Evolutionary conservation across 2,329 filamentous ascomycete species (phyloP), one percentile per base, ranked within the genome.

Genomic region (Penicillium expansum): DNA sequence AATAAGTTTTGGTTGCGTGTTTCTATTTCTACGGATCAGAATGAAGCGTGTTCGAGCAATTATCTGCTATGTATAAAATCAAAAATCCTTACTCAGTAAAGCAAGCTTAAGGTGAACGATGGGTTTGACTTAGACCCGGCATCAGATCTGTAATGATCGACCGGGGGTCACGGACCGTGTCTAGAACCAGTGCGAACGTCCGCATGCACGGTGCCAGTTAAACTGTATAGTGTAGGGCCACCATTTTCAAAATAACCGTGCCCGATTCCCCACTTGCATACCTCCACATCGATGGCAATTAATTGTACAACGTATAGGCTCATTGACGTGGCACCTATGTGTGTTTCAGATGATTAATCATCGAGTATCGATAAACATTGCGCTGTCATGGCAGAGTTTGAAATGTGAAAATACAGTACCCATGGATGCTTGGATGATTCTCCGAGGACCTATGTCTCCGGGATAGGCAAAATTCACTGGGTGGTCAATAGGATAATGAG

Each of bases 141-240:
- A 37, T 48, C 13, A 33, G 41, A 56, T 38, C 52, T 24, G 45
- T 37, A 30, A 32, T 38, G 56, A 52, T 58, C 55, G 48, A 18
- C 55, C 50, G 22, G 22, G n/a, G 44, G 45, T 38, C 33, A 22
- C 41, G 54, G 48, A 52, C 41, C 24, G 20, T 33, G 48, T 47
- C 27, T 41, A 41, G 27, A 56, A 35, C 39, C 30, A 37, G 18
- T 56, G 27, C 20, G n/a, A 30, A 44, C 18, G 22, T 30, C 33
- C 47, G 24, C 22, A n/a, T n/a, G 20, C 9, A 27, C n/a, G 27
- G 27, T 29, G 30, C 11, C 42, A n/a, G 27, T 37, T 48, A 48
- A 30, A 47, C 13, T 47, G 16, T 45, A 20, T 43, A 14, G 16
- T 4, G 32, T 37, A 30, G 16, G 41, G 22, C 32, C 32, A 45